phyloP scores from a whole-genome alignment of 1,284 basidiomycete species.

The Puccinia novopanici region DNA sequence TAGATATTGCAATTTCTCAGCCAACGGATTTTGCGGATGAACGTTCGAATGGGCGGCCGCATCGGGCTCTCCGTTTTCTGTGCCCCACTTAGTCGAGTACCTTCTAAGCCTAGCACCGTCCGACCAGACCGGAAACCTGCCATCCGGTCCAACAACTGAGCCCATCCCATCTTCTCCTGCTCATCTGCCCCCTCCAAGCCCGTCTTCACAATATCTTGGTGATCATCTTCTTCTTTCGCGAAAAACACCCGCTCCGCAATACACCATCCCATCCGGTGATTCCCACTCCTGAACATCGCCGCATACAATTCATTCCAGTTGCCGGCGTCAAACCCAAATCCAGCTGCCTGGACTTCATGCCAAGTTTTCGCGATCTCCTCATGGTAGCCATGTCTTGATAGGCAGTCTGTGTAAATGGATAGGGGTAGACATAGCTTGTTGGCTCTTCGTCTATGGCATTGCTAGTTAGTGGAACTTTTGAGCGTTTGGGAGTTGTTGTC shows the following conservation, averaged over 20 bases:
- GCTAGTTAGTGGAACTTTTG: conserved; percentile 13
- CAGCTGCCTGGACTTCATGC: conserved; percentile 68
- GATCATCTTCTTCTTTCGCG: neutral
- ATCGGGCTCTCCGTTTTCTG: no score
- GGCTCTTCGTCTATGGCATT: no score
- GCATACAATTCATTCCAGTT: no score
- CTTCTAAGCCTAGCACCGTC: no score
- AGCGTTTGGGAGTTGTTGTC: conserved; percentile 47
- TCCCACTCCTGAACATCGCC: no score
- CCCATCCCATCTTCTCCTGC: conserved; percentile 7
- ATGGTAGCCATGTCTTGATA: conserved; percentile 70
- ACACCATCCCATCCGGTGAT: conserved; percentile 40
- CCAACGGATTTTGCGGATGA: conserved; percentile 40
- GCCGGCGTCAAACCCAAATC: no score
- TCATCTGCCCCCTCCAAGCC: no score
- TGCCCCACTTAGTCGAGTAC: no score
- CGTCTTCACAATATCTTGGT: neutral
- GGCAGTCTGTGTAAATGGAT: conserved; percentile 77
- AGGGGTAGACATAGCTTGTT: conserved; percentile 74
- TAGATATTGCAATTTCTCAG: neutral
- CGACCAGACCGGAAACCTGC: conserved; percentile 17
- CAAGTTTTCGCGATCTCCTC: conserved; percentile 70
- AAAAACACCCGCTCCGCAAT: conserved; percentile 41
- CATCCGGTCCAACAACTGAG: conserved; percentile 11
- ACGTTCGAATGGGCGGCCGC: no score